Base-by-base conservation (phyloP, 2,329 filamentous ascomycete species). In the Alternaria dauci region DNA sequence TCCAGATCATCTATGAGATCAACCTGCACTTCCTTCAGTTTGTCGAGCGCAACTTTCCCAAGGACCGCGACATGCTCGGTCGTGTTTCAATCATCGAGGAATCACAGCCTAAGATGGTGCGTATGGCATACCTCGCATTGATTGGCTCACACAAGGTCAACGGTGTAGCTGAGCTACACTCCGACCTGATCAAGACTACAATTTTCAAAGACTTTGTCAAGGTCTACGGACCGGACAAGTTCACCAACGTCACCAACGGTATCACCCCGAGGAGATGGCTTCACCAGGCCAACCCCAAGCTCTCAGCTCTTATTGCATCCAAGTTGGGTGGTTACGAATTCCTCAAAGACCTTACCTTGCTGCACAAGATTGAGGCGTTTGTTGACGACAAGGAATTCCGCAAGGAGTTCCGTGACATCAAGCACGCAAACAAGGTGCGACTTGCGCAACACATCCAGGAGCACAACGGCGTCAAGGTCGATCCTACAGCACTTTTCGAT, bases 141-240 rank as follows among this genome's bases (percentile, higher is more conserved):
- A 93, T 99, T 71, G 95, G 95, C 48, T 98, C 95, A 36, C 95
- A 98, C 87, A 99, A 98, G 84, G 94, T 99, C 83, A 99, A 99
- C 71, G 95, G 95, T 78, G 95, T 99, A 36, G 95, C 95, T 34
- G 95, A 99, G 81, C 83, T 99, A 67, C 95, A 99, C 82, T 99
- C 95, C 0, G 95, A 99, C 76, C 85, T 99, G 59, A 97, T 99
- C 84, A 95, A 95, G 84, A 96, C 94, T 0, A 99, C 95, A n/a
- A 96, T 99, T 70, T 98, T 99, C 88, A 97, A 95, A 80, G 95
- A 99, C 79, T 99, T 99, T 80, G 94, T 99, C 61, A 87, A 88
- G 71, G 92, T 99, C 67, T 99, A 95, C 72, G 95, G 95, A 3
- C 90, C 91, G 0, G 95, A 99, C 85, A 97, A 97, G 80, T 99